Base-by-base conservation (phyloP, 2,329 filamentous ascomycete genomes). In the Fusarium proliferatum region DNA sequence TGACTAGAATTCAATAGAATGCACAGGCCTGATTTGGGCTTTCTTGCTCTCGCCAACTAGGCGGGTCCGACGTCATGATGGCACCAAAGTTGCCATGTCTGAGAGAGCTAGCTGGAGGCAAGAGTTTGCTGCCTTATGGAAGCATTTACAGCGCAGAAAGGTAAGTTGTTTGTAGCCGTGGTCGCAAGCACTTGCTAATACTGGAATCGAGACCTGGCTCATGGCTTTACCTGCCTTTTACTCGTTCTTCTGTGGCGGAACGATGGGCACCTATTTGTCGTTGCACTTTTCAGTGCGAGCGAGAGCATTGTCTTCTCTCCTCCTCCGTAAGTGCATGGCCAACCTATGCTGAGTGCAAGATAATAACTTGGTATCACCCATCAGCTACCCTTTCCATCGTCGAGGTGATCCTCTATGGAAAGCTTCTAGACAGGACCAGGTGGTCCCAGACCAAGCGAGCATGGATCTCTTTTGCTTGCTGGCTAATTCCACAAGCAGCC, bases 371-470 rank as follows among this genome's bases (percentile, higher is more conserved):
- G 0, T 11, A 3, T 36, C 6, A 16, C 0, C 0, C 1, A 4
- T 23, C 19, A 63, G 61, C 61, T 1, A 28, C 10, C 11, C n/a
- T 63, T 3, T 34, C 34, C 5, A 63, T 60, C 11, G 9, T 42
- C 15, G 15, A 30, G 19, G 61, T 60, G 0, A 9, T 63, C 6
- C 36, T n/a, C 9, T 60, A 21, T 9, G 42, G 61, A 23, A 48
- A 60, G 23, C 28, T 63, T 13, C 16, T 60, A 3, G 61, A 49
- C 26, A 63, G 17, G 3, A 15, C 53, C 3, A 17, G 43, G 28
- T 63, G 53, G 61, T 60, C 53, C 2, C 61, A 63, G 26, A 23
- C 36, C 11, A 60, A 63, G 42, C n/a, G 61, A 48, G 61, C 61
- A 16, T 63, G 61, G 53, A 48, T 63, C 5, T 45, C 42, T 2